These are phyloP conservation scores for Phymatotrichopsis omnivora DNA, from an alignment of 2,329 filamentous ascomycete genomes.

Conservation along the genomic window DNA sequence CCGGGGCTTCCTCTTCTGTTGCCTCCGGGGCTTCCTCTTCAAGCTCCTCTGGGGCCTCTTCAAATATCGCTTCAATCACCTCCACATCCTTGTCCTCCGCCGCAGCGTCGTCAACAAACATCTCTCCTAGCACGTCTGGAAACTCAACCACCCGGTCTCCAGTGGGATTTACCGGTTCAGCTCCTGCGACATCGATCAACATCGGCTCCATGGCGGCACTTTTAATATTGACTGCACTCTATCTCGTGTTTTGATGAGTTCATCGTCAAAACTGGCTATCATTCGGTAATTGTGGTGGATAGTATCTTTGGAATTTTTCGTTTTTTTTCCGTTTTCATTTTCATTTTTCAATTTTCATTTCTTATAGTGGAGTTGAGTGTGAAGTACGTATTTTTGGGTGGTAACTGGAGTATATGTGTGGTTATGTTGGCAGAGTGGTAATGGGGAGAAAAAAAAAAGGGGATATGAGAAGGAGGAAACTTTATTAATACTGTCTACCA, in stretches of 20 bases:
- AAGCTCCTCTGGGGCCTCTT: background rate
- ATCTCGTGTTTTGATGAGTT: constrained; percentile 11
- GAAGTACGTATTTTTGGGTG: no score
- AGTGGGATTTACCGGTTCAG: constrained; percentile 1
- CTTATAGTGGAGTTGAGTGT: background rate
- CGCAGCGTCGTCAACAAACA: background rate
- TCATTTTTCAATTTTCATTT: no score
- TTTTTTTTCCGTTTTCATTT: no score
- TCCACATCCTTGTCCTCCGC: background rate
- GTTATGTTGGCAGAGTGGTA: no score
- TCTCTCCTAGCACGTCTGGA: background rate
- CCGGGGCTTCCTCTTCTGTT: background rate
- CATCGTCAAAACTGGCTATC: background rate
- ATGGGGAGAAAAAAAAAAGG: no score
- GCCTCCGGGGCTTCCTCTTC: background rate
- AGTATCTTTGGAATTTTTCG: background rate
- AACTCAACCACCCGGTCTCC: background rate
- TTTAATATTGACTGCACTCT: constrained; percentile 3
- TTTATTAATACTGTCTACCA: no score
- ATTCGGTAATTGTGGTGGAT: constrained; percentile 2
- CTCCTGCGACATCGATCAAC: background rate
- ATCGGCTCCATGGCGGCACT: background rate
- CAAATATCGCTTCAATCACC: background rate
- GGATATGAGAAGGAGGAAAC: no score
- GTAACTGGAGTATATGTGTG: no score